A percentile compares a stretch with the other conserved stretches of the same genome.
phyloP scores from a whole-genome alignment of 345 rosid species.

The Pistacia integerrima region DNA sequence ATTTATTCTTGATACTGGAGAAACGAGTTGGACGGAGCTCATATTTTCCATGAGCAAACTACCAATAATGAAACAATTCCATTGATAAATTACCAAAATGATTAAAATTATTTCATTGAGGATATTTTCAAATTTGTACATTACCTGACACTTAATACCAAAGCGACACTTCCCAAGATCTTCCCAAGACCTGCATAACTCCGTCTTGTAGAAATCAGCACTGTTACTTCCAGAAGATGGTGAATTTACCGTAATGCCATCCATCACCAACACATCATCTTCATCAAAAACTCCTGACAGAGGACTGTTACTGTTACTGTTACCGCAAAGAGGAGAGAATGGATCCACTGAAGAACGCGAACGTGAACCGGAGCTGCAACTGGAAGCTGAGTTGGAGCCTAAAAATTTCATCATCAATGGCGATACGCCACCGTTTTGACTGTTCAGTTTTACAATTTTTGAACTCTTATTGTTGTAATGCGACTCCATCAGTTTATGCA shows the following conservation, averaged over 20 bases:
- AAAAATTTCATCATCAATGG: slow-evolving; percentile 13
- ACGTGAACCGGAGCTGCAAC: background rate
- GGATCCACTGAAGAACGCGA: background rate
- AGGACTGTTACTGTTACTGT: slow-evolving; percentile 10
- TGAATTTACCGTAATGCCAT: slow-evolving; percentile 50
- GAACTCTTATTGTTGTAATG: slow-evolving; percentile 17
- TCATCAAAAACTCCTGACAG: slow-evolving; percentile 34
- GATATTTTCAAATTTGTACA: too few relatives aligned
- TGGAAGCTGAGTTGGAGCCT: too few relatives aligned
- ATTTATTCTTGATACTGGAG: slow-evolving; percentile 30
- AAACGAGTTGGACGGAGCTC: slow-evolving; percentile 35
- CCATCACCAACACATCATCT: slow-evolving; percentile 70
- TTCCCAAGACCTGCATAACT: slow-evolving; percentile 37
- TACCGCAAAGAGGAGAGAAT: background rate
- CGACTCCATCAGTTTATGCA: slow-evolving; percentile 23
- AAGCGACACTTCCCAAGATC: slow-evolving; percentile 38
- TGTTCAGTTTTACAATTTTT: slow-evolving; percentile 11
- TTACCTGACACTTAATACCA: slow-evolving; percentile 48
- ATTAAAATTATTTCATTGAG: too few relatives aligned
- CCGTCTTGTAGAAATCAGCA: slow-evolving; percentile 25
- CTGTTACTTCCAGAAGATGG: slow-evolving; percentile 17
- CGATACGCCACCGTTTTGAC: slow-evolving; percentile 15
- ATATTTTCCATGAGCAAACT: slow-evolving; percentile 59
- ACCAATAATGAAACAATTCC: slow-evolving; percentile 13
- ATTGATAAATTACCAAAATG: background rate